Conservation (phyloP, 768 basidiomycete species). For the Mycena indigotica region DNA sequence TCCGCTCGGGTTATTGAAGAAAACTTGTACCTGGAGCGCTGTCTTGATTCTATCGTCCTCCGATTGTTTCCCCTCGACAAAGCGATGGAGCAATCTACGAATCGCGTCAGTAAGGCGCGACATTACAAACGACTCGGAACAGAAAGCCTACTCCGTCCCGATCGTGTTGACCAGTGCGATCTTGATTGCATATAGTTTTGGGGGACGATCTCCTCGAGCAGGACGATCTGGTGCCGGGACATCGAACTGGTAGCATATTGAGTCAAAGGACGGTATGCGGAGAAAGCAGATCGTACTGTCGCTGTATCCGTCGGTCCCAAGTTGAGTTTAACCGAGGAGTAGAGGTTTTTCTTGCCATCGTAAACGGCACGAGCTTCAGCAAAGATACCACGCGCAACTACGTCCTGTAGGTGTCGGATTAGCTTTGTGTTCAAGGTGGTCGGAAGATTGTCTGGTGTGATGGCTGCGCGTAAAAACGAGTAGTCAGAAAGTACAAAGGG, state of each 20-base stretch:
- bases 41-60: conserved; percentile 67
- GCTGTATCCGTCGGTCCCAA: conserved; percentile 38
- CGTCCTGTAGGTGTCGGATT: conserved; percentile 47
- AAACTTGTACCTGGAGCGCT: conserved; percentile 55
- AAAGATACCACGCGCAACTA: conserved; percentile 48
- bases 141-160: conserved; percentile 36
- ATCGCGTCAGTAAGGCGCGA: neutral
- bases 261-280: conserved; percentile 7
- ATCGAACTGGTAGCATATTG: conserved; percentile 20
- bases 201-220: conserved; percentile 5
- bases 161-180: conserved; percentile 11
- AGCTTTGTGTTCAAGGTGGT: conserved; percentile 50
- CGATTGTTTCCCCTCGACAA: conserved; percentile 56
- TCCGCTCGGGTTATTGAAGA: neutral
- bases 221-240: conserved; percentile 28
- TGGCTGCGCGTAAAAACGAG: conserved; percentile 33
- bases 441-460: conserved; percentile 51
- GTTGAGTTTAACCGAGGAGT: conserved; percentile 42
- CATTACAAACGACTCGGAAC: no score
- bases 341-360: conserved; percentile 63
- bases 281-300: conserved; percentile 1
- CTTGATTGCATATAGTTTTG: conserved; percentile 7
- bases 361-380: conserved; percentile 51
- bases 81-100: conserved; percentile 34
- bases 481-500: neutral